Evolutionary conservation across 2,329 filamentous ascomycete genomes (phyloP), one percentile per base, ranked within the genome.

Genomic region (Epichloe sylvatica): DNA sequence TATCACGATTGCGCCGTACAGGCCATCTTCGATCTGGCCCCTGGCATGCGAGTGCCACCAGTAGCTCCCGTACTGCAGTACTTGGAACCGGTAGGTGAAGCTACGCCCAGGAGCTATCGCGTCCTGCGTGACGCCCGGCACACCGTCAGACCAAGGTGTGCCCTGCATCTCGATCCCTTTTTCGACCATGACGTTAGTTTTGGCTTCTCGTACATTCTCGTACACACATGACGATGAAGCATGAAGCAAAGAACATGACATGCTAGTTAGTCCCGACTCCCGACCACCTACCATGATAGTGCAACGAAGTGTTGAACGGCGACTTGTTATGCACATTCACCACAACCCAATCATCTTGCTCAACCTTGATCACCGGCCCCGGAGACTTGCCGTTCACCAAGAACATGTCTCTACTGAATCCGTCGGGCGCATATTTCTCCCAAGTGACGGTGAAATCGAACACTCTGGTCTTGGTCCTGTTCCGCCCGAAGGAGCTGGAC

Each of bases 361-460:
- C 49, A 13, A 42, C 45, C 45, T 74, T 69, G 8, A 85, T 69
- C 2, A 69, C 64, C 0, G 82, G 82, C 0, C 80, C 83, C 0
- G 82, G 81, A 45, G 76, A 78, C 56, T 78, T 70, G 11, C 73
- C 74, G 53, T 84, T 83, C 57, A 81, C 63, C 40, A 82, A 64
- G 53, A 73, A 56, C 63, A 73, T 70, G 39, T 70, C 54, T 12
- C 69, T 62, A 0, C 60, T 51, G 49, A 68, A 64, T 23, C 77
- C 76, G 61, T 73, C 67, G 0, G 71, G 71, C 0, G 67, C 63
- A 34, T 65, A 49, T 1, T 59, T 57, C 19, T 65, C 63, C 65
- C 67, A 71, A 5, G 68, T 68, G 30, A 68, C 39, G 3, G 49
- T 54, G 1, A 67, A 54, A 23, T 60, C 56, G 37, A 63, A 67